Percentiles rank a stretch among this genome's conserved stretches.
phyloP scores from a whole-genome alignment of 2,329 filamentous ascomycete species.

The Coniochaeta sp. region DNA sequence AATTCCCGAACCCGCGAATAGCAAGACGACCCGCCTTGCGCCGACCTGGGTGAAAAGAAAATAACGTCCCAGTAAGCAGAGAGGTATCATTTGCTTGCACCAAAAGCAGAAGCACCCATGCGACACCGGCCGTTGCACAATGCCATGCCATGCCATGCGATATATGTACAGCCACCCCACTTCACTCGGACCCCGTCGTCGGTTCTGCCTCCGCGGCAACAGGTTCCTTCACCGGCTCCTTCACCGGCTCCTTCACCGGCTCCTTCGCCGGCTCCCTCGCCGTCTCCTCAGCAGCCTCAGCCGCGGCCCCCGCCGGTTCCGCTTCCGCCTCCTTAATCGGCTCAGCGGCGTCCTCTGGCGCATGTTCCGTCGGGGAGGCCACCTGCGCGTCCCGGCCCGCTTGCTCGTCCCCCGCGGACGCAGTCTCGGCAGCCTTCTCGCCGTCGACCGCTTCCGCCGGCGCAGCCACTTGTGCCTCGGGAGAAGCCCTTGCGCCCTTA shows the following conservation, averaged over 20 bases:
- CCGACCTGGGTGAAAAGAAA: not conserved
- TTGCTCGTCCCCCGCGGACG: not conserved
- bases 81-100: conserved; percentile 1
- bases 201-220: not conserved
- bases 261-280: not conserved
- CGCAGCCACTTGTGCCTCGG: not conserved
- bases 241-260: not conserved
- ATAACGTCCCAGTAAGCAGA: not conserved
- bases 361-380: not conserved
- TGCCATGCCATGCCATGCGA: not conserved
- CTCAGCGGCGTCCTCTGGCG: not conserved
- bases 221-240: not conserved
- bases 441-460: not conserved
- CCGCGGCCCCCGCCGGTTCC: not conserved
- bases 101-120: not conserved
- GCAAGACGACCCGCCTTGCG: not conserved
- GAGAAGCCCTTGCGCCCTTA: not conserved
- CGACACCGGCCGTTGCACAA: not conserved
- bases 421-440: not conserved
- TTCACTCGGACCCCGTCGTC: not conserved
- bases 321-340: not conserved
- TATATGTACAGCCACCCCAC: not conserved
- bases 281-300: not conserved
- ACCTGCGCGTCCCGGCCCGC: not conserved
- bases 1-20: not conserved